Conservation (phyloP, 495 filamentous ascomycete genomes). For the Aspergillus leporis region DNA sequence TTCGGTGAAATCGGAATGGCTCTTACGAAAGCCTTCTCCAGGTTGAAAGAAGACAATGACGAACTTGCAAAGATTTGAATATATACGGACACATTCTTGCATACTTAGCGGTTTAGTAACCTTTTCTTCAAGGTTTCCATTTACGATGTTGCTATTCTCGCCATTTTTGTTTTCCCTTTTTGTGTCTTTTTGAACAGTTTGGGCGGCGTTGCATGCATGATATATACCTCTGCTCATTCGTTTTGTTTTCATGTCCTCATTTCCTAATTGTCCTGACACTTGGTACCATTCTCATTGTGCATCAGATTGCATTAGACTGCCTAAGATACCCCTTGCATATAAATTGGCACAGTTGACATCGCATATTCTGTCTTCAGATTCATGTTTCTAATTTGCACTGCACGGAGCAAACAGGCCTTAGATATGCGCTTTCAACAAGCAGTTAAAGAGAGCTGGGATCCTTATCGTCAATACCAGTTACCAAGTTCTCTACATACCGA, state of each 20-base stretch:
- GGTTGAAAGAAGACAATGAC: conserved; percentile 15
- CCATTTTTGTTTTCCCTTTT: neutral
- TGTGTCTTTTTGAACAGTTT: neutral
- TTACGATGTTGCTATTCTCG: neutral
- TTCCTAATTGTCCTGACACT: neutral
- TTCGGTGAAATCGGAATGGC: conserved; percentile 23
- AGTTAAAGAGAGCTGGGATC: neutral
- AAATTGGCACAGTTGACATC: neutral
- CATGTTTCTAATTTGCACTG: neutral
- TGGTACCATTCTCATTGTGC: conserved; percentile 7
- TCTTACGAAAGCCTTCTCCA: conserved; percentile 18
- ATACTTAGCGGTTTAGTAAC: neutral
- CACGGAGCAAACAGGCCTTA: neutral
- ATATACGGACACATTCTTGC: neutral
- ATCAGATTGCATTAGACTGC: conserved; percentile 1
- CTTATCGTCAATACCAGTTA: neutral
- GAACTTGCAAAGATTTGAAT: neutral
- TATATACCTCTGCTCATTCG: conserved; percentile 1
- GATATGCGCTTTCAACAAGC: neutral
- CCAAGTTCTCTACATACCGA: neutral
- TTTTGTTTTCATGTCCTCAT: neutral
- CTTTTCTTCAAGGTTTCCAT: neutral
- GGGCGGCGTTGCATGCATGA: conserved; percentile 3
- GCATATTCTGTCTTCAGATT: neutral
- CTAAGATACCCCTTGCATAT: conserved; percentile 1